phyloP scores from a whole-genome alignment of 1,139 yeast genomes.

The Yamadazyma spencermartinsiae region DNA sequence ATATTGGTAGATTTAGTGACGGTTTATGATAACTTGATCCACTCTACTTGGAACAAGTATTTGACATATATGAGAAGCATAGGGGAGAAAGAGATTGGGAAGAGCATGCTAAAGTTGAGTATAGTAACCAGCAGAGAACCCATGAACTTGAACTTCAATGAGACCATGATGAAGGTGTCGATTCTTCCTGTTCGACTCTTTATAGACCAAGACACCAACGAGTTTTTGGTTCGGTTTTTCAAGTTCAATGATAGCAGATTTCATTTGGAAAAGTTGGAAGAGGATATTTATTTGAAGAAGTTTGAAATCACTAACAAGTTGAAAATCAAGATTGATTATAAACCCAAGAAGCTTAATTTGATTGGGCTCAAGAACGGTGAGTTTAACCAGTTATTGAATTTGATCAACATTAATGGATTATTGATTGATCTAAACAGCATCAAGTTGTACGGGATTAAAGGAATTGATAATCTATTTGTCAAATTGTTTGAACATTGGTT shows the following conservation, averaged over 20 bases:
- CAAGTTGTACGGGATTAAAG: slow-evolving; percentile 72
- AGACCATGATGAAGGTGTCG: slow-evolving; percentile 55
- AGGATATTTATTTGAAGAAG: slow-evolving; percentile 66
- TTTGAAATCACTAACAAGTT: slow-evolving; percentile 58
- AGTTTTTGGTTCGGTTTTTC: slow-evolving; percentile 75
- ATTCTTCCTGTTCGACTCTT: slow-evolving; percentile 77
- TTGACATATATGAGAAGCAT: slow-evolving; percentile 66
- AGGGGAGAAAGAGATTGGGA: slow-evolving; percentile 71
- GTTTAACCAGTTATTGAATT: slow-evolving; percentile 81
- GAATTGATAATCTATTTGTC: slow-evolving; percentile 59
- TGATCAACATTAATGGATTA: slow-evolving; percentile 86
- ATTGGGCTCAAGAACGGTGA: slow-evolving; percentile 84
- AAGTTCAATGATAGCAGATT: slow-evolving; percentile 78
- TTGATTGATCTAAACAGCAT: slow-evolving; percentile 62
- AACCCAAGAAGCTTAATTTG: slow-evolving; percentile 86
- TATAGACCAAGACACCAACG: slow-evolving; percentile 91
- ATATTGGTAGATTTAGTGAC: slow-evolving; percentile 19
- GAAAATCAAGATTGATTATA: slow-evolving; percentile 77
- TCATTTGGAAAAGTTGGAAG: slow-evolving; percentile 53
- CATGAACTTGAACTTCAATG: slow-evolving; percentile 60
- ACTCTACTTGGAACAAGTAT: slow-evolving; percentile 91
- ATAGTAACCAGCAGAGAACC: slow-evolving; percentile 61
- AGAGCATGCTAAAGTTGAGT: slow-evolving; percentile 58
- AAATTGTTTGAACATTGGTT: slow-evolving; percentile 72
- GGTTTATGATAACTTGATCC: slow-evolving; percentile 68